These are phyloP conservation scores for Stenogyne calaminthoides DNA, from an alignment of 305 asterid genomes.

Conservation along the genomic window DNA sequence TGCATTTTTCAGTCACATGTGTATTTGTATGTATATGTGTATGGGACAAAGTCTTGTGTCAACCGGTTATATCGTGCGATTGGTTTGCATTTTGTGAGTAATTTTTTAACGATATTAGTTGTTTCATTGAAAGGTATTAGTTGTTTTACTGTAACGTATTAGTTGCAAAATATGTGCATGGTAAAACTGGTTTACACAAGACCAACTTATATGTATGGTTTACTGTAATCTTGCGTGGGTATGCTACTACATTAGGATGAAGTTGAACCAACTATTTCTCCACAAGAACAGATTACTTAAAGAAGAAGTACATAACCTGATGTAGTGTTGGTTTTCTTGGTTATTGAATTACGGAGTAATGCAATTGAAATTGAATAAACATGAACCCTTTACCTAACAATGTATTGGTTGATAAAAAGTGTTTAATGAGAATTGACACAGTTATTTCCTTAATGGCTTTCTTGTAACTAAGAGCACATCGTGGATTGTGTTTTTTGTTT, in stretches of 20 bases:
- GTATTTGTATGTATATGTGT: not conserved
- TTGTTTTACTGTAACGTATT: too few species aligned
- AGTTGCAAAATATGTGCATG: too few species aligned
- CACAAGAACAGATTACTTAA: not conserved
- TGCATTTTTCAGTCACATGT: not conserved
- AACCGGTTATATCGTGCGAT: too few species aligned
- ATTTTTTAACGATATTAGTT: too few species aligned
- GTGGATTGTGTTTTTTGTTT: not conserved
- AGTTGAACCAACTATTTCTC: not conserved
- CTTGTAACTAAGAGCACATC: constrained; percentile 5
- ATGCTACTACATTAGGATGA: not conserved
- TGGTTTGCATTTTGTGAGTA: too few species aligned
- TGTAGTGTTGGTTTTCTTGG: not conserved
- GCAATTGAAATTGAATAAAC: not conserved
- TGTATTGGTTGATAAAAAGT: not conserved
- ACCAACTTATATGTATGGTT: not conserved
- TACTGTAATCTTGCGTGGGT: not conserved
- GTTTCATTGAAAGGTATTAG: too few species aligned
- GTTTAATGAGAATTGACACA: constrained; percentile 5
- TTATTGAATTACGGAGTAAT: constrained; percentile 14
- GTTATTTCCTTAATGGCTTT: not conserved
- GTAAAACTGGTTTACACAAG: too few species aligned
- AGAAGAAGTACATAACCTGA: not conserved
- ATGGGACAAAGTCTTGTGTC: not conserved
- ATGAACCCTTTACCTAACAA: not conserved